A percentile compares a stretch with the other conserved stretches of the same genome.
Conservation (phyloP, 352 stramenopile species). For the Globisporangium ultimum region DNA sequence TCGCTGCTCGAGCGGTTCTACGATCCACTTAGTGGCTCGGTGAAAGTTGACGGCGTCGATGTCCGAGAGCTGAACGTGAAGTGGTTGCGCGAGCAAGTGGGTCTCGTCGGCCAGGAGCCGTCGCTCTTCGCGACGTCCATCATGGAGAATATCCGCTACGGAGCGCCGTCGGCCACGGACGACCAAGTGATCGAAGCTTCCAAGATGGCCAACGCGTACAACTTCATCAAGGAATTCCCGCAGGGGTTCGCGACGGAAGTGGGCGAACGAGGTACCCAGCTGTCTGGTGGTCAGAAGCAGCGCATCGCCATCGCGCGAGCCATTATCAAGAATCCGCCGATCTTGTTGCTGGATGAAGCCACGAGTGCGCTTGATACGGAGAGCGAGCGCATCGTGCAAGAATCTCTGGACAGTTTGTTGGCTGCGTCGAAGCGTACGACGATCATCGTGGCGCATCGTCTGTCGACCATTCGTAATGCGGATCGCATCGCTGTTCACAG, state of each 20-base stretch:
- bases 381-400: slow-evolving; percentile 68
- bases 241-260: slow-evolving; percentile 82
- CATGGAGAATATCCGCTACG: slow-evolving; percentile 58
- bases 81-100: slow-evolving; percentile 73
- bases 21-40: slow-evolving; percentile 56
- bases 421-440: background rate
- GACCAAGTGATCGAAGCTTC: slow-evolving; percentile 71
- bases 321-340: slow-evolving; percentile 77
- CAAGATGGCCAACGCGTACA: slow-evolving; percentile 74
- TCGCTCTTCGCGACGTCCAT: slow-evolving; percentile 36
- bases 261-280: slow-evolving; percentile 55
- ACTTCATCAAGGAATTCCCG: slow-evolving; percentile 86
- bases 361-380: slow-evolving; percentile 42
- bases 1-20: slow-evolving; percentile 50
- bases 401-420: slow-evolving; percentile 62
- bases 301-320: slow-evolving; percentile 87
- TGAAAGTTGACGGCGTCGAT: slow-evolving; percentile 40
- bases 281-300: slow-evolving; percentile 94
- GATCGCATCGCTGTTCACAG: slow-evolving; percentile 94
- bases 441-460: slow-evolving; percentile 81
- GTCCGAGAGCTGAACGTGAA: slow-evolving; percentile 73
- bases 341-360: slow-evolving; percentile 45
- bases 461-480: slow-evolving; percentile 93
- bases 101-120: slow-evolving; percentile 88
- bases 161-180: slow-evolving; percentile 49